Evolutionary conservation across 495 filamentous ascomycete species (phyloP).

Genomic region (Hypoxylon fragiforme): DNA sequence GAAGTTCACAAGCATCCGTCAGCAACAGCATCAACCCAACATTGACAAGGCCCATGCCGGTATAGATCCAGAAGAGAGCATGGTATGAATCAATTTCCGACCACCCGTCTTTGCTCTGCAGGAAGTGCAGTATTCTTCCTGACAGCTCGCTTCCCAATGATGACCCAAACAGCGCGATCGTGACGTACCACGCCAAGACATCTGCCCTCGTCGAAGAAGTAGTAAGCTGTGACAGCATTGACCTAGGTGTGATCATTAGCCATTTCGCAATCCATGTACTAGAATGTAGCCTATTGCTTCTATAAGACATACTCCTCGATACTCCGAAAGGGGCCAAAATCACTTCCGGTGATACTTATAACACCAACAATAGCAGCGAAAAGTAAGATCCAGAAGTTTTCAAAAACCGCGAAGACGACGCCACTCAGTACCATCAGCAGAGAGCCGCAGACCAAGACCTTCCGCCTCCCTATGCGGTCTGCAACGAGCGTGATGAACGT

Average conservation of each 20-base stretch:
- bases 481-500: constrained; percentile 75
- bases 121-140: constrained; percentile 64
- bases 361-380: constrained; percentile 77
- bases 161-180: constrained; percentile 61
- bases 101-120: constrained; percentile 55
- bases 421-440: constrained; percentile 70
- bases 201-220: constrained; percentile 63
- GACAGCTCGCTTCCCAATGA: constrained; percentile 66
- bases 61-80: constrained; percentile 70
- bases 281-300: too few relatives aligned
- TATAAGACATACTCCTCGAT: constrained; percentile 69
- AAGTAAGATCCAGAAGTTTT: constrained; percentile 76
- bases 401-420: constrained; percentile 64
- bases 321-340: constrained; percentile 81
- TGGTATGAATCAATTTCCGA: constrained; percentile 64
- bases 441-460: constrained; percentile 69
- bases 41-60: constrained; percentile 69
- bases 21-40: constrained; percentile 61
- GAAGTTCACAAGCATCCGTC: constrained; percentile 63
- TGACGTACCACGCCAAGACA: constrained; percentile 80
- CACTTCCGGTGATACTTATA: constrained; percentile 79
- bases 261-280: too few relatives aligned
- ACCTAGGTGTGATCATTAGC: too few relatives aligned
- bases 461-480: constrained; percentile 70
- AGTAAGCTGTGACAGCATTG: constrained; percentile 74